A percentile compares a stretch with the other conserved stretches of the same genome.
Evolutionary conservation across 2,329 filamentous ascomycete species (phyloP).

Genomic region (Claviceps arundinis): DNA sequence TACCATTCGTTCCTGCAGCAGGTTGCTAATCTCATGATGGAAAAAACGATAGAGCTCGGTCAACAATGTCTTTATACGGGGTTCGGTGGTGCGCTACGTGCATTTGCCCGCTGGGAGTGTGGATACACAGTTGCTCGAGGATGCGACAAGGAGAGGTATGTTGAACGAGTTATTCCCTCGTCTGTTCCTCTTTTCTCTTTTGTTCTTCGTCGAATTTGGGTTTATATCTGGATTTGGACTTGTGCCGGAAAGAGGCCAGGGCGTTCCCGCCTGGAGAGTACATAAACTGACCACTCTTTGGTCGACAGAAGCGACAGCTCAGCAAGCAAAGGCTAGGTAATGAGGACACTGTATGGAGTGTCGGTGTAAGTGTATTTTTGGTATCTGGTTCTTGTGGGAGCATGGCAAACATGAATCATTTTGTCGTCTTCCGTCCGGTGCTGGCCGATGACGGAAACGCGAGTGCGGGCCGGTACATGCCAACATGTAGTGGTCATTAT

Average conservation of each 20-base stretch:
- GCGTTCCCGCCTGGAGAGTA: background rate
- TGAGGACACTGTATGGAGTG: background rate
- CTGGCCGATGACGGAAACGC: background rate
- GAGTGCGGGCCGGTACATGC: background rate
- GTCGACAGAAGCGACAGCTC: conserved; percentile 39
- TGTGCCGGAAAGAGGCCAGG: too few species aligned
- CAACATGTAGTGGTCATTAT: background rate
- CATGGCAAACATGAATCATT: background rate
- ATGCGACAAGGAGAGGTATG: conserved; percentile 76
- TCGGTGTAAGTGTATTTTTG: background rate
- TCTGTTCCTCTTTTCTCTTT: background rate
- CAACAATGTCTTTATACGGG: conserved; percentile 92
- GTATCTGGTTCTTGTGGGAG: too few species aligned
- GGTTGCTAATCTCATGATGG: background rate
- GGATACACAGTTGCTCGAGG: conserved; percentile 76
- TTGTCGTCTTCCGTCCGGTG: background rate
- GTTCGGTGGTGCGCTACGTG: conserved; percentile 85
- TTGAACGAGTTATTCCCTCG: background rate
- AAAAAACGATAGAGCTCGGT: conserved; percentile 47
- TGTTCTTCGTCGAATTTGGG: background rate
- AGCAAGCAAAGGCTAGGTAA: conserved; percentile 42
- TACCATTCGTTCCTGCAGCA: too few species aligned
- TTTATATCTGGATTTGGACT: too few species aligned
- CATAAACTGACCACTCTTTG: background rate
- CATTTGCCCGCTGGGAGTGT: conserved; percentile 73